Base-by-base conservation (phyloP, 768 basidiomycete genomes). In the Leccinum rimulosum region DNA sequence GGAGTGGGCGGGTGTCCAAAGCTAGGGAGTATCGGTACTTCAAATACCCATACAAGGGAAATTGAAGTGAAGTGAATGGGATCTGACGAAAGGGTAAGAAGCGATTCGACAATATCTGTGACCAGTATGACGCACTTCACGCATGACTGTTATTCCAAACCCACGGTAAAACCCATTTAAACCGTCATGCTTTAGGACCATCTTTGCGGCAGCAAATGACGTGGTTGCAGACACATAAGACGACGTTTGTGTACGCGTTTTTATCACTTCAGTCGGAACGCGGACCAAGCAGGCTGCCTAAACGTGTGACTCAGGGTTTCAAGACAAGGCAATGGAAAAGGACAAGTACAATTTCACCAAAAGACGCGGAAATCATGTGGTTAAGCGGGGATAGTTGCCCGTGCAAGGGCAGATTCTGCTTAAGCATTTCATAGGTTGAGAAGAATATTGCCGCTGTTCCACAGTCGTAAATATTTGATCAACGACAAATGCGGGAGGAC, bases 241-340 rank as follows among this genome's bases (percentile, higher is more conserved):
- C 17, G 88, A 88, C 0, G 94, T 94, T 70, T 98, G 96, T 59
- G 84, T 88, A 3, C 95, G 84, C 10, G 93, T 95, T 73, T 98
- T 98, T 75, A 98, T 89, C 31, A 98, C 89, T 72, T 98, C 96
- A 0, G 95, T 97, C 1, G 95, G 95, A 3, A 98, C 95, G 51
- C 95, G 89, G 53, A 98, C 83, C 54, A 96, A 77, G 72, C 95
- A 98, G 35, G 95, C 94, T 52, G 88, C 82, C 89, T 91, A 70
- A 59, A 35, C 27, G 28, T 10, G 55, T 54, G 35, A 48, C 31
- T 63, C 51, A 72, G 54, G 63, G 25, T 28, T 19, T 51, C 14
- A 38, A 51, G 51, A 60, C 59, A 58, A 54, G 52, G 28, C 31
- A 60, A 55, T 28, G n/a, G 61, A 38, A 40, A 56, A 38, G n/a